Conservation (phyloP, 169 alveolate genomes). For the Eimeria sp. region DNA sequence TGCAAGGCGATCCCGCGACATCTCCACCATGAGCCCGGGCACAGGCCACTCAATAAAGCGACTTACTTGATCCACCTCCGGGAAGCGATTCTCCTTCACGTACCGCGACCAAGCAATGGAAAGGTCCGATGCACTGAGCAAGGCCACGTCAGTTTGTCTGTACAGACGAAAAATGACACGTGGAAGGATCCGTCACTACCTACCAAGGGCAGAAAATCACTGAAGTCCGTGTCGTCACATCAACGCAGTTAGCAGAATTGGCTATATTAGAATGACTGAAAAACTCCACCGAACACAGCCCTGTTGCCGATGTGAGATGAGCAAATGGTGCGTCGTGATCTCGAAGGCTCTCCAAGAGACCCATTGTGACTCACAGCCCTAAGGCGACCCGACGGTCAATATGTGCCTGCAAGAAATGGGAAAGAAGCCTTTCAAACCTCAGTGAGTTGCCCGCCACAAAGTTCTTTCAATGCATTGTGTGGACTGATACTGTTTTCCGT, state of each 20-base stretch:
- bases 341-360: not conserved
- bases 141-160: constrained; percentile 16
- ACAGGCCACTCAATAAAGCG: not conserved
- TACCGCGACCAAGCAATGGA: constrained; percentile 10
- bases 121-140: constrained; percentile 4
- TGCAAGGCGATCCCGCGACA: not conserved
- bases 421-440: not conserved
- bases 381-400: not conserved
- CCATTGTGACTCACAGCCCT: not conserved
- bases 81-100: not conserved
- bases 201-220: not conserved
- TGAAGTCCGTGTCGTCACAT: not conserved
- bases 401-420: not conserved
- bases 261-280: not conserved
- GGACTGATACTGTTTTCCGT: not conserved
- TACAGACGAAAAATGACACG: not conserved
- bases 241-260: not conserved
- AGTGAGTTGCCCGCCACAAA: not conserved
- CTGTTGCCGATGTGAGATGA: not conserved
- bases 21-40: not conserved
- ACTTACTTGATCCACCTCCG: not conserved
- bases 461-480: not conserved
- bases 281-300: not conserved
- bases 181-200: not conserved
- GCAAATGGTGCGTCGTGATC: not conserved